phyloP scores from a whole-genome alignment of 768 basidiomycete genomes.

The Hypholoma sublateritium region DNA sequence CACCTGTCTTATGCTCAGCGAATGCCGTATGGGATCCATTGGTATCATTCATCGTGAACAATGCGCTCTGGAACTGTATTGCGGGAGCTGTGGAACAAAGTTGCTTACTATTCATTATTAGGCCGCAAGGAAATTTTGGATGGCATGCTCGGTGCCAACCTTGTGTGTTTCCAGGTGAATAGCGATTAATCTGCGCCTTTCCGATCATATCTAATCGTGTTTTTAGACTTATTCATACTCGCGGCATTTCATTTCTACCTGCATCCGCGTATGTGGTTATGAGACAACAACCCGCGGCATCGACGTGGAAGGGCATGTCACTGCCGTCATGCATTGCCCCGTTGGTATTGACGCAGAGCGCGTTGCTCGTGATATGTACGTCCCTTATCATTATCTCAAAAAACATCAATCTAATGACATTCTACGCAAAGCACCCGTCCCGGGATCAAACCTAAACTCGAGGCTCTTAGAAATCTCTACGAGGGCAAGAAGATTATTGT shows the following conservation, averaged over 20 bases:
- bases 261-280: conserved; percentile 94
- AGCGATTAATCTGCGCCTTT: background rate
- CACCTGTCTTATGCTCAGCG: too few species aligned
- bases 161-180: conserved; percentile 87
- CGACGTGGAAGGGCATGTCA: conserved; percentile 85
- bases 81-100: background rate
- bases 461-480: conserved; percentile 80
- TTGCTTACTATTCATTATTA: conserved; percentile 16
- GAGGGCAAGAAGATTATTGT: conserved; percentile 98
- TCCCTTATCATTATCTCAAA: conserved; percentile 11
- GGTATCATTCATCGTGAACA: background rate
- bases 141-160: conserved; percentile 96
- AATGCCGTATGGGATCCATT: background rate
- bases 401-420: background rate
- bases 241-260: conserved; percentile 92
- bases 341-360: conserved; percentile 95
- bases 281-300: conserved; percentile 74
- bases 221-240: conserved; percentile 87
- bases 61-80: background rate
- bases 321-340: conserved; percentile 85
- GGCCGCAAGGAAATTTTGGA: conserved; percentile 92
- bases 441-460: conserved; percentile 88
- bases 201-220: too few species aligned
- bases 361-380: conserved; percentile 77
- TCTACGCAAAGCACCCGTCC: conserved; percentile 52